Conservation (phyloP, 2,329 filamentous ascomycete species). For the Ophiocordyceps robertsii region DNA sequence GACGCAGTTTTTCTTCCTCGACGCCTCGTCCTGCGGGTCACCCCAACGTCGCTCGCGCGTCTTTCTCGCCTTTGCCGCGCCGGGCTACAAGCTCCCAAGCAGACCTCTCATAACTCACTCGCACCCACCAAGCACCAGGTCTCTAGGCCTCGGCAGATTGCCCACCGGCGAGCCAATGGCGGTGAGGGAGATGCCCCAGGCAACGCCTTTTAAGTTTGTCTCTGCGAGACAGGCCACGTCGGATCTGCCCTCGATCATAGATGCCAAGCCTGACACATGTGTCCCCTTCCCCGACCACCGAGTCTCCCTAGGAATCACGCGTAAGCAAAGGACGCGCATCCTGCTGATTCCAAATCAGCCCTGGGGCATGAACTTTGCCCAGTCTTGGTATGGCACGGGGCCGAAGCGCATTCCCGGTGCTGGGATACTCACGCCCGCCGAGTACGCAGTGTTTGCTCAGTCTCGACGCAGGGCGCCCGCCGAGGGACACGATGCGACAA, state of each 20-base stretch:
- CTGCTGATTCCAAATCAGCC: slow-evolving; percentile 46
- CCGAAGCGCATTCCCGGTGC: slow-evolving; percentile 7
- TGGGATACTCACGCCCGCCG: slow-evolving; percentile 22
- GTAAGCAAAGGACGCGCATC: slow-evolving; percentile 30
- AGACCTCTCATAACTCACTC: slow-evolving; percentile 49
- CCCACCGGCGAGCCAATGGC: slow-evolving; percentile 49
- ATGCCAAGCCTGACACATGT: slow-evolving; percentile 48
- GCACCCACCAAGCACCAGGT: slow-evolving; percentile 27
- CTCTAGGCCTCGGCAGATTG: slow-evolving; percentile 37
- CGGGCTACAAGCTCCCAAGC: slow-evolving; percentile 42
- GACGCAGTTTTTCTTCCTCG: slow-evolving; percentile 50
- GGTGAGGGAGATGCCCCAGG: slow-evolving; percentile 20
- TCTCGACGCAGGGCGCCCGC: not conserved
- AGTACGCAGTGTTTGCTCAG: slow-evolving; percentile 25
- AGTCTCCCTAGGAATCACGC: slow-evolving; percentile 25
- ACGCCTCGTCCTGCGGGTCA: slow-evolving; percentile 56
- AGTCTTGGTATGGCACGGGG: slow-evolving; percentile 25
- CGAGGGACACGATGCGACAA: not conserved
- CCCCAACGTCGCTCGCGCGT: slow-evolving; percentile 53
- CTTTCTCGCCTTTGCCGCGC: slow-evolving; percentile 59
- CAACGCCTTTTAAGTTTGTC: slow-evolving; percentile 47
- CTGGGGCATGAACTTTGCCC: slow-evolving; percentile 36
- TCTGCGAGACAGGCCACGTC: slow-evolving; percentile 37
- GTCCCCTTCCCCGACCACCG: slow-evolving; percentile 57
- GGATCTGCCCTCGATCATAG: slow-evolving; percentile 50